Base-by-base conservation (phyloP, 768 basidiomycete species). In the Rhodotorula diobovata region DNA sequence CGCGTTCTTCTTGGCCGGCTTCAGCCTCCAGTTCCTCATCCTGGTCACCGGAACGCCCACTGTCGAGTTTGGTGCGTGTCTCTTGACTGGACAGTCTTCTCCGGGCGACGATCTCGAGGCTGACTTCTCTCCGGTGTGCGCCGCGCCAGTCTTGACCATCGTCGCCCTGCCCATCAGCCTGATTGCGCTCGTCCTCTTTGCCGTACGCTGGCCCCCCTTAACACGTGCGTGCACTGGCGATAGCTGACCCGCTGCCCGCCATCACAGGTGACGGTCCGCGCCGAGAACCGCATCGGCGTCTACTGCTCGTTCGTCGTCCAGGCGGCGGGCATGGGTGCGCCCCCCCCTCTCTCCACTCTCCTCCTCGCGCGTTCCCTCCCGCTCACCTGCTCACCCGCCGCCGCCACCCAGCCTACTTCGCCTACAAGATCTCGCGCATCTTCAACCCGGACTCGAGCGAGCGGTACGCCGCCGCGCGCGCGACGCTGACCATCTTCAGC, bases 31-130 rank as follows among this genome's bases (percentile, higher is more conserved):
- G 55, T 72, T 75, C 59, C 61, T 75, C 21, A 70, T 75, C 21
- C 74, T 75, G 53, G 74, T 75, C 25, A 41, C 51, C 16, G 70
- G 70, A 4, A 75, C 67, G 16, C 67, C 60, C 2, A 75, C 74
- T 5, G 70, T 35, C 34, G 74, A 75, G 39, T 54, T 68, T 9
- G 56, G 56, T 57, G 37, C 23, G 35, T 23, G 7, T 32, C 53
- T 2, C 14, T 30, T n/a, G n/a, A n/a, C n/a, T n/a, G n/a, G 30
- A 2, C 30, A 54, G 3, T 23, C 15, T 53, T 28, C n/a, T n/a
- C n/a, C n/a, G n/a, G n/a, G n/a, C n/a, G n/a, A n/a, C n/a, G n/a
- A n/a, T 34, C 14, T 30, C 18, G 34, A 9, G 9, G 10, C 2
- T 25, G 25, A 3, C 18, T 14, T 25, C 23, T 9, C 0, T 23